Base-by-base conservation (phyloP, 2,329 filamentous ascomycete genomes). In the Epicoccum sorghinum region DNA sequence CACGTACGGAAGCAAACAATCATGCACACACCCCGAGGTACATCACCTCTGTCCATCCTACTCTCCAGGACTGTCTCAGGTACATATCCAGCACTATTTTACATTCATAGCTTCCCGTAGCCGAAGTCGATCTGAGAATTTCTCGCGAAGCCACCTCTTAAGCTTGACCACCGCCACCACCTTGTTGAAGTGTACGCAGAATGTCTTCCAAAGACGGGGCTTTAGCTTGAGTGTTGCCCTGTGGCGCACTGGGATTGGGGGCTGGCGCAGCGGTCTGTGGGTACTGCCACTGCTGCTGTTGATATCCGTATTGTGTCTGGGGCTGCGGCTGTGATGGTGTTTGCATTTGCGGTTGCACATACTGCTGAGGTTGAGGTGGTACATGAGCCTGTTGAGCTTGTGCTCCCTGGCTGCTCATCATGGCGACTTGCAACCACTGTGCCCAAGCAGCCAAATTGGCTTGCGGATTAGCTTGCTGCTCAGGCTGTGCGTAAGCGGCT, bases 191-290 rank as follows among this genome's bases (percentile, higher is more conserved):
- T 7, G 64, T 63, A 44, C 70, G 60, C 22, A 73, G 50, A 24
- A 73, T 72, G 47, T 72, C 71, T 37, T 72, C 65, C 9, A 72
- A 46, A 14, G 67, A 67, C 42, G 60, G 63, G 9, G 55, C 63
- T 13, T 57, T 57, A 25, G 47, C 58, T 55, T 72, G 70, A 23
- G 58, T 49, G 23, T 60, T 65, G 39, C 48, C 50, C 50, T 63
- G 62, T 44, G 60, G 58, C 5, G 25, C 52, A 33, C 51, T 60
- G 3, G 59, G 44, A 8, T 67, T 61, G 1, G 64, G 55, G 13
- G 56, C 58, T 2, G 68, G 62, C 6, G 60, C 62, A 18, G 60
- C 50, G 23, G 55, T 62, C 47, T 65, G 65, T 14, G 52, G 45
- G 52, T 66, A 65, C 56, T 65, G 62, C 44, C 58, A 61, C 38